Base-by-base conservation (phyloP, 352 stramenopile species). In the Pelagophyceae sp. region DNA sequence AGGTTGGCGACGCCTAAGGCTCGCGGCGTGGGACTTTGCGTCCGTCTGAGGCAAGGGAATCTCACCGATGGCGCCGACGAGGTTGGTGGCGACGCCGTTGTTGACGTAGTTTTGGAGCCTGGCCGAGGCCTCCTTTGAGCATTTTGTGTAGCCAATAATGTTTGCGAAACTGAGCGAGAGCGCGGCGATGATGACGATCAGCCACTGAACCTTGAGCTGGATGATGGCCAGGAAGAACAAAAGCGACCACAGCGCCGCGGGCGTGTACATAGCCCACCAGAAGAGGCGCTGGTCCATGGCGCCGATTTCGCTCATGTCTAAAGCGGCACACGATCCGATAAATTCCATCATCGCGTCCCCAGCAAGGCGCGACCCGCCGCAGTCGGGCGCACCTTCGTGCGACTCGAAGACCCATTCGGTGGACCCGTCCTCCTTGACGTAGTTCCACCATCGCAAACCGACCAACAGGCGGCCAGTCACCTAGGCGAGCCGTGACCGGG, bases 131-230 rank as follows among this genome's bases (percentile, higher is more conserved):
- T 82, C 80, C 80, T 94, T 94, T 83, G 92, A 94, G 84, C 91
- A 95, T 79, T 94, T 93, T 60, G 90, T 95, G 85, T 96, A 97
- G 64, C 92, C 92, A 69, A 96, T 91, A 77, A 96, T 96, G 82
- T 97, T 97, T 70, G 92, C 92, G 32, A 78, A 84, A 60, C 82
- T 92, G 38, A 97, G 84, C 33, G 89, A 84, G 32, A 97, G 82
- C 54, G 89, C 92, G 29, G 96, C 88, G n/a, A 91, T 75, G 0
- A 94, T 88, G 64, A 96, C 92, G n/a, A 95, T 83, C 0, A 91
- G 86, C 89, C 90, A 95, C 84, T 96, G 88, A 58, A 95, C 78
- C 77, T 94, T 93, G 78, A 96, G 88, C 84, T 95, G 91, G 67
- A 96, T 85, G 75, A 96, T 80, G 27, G 88, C 89, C n/a, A 95